Evolutionary conservation across 768 basidiomycete genomes (phyloP).

Genomic region (Thelephora aurantiotincta): DNA sequence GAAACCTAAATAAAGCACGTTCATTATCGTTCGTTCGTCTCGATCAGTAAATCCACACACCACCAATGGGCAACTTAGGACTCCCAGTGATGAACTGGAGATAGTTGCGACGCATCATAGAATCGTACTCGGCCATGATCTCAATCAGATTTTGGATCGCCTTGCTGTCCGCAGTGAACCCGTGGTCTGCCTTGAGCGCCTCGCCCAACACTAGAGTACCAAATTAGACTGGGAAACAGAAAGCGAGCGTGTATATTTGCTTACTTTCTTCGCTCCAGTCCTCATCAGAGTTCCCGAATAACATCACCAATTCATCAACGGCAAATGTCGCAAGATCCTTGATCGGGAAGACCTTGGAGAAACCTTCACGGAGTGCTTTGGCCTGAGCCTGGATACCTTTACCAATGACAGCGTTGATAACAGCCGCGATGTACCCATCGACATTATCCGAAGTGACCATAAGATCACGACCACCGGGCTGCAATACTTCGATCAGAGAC

Average conservation of each 20-base stretch:
- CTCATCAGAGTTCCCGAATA: slow-evolving; percentile 95
- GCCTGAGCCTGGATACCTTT: slow-evolving; percentile 68
- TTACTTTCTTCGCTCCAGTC: slow-evolving; percentile 90
- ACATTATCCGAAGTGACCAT: slow-evolving; percentile 80
- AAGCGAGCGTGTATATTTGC: slow-evolving; percentile 12
- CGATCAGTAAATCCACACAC: slow-evolving; percentile 27
- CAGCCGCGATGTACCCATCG: slow-evolving; percentile 76
- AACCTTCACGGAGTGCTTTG: slow-evolving; percentile 86
- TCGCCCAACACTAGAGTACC: slow-evolving; percentile 59
- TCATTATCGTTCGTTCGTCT: too few relatives aligned
- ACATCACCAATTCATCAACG: slow-evolving; percentile 86
- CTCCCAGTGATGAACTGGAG: slow-evolving; percentile 97
- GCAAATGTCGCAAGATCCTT: slow-evolving; percentile 85
- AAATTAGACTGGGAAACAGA: not conserved
- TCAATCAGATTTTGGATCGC: slow-evolving; percentile 81
- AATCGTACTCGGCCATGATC: slow-evolving; percentile 73
- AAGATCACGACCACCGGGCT: slow-evolving; percentile 72
- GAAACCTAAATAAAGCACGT: slow-evolving; percentile 47
- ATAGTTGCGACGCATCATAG: slow-evolving; percentile 64
- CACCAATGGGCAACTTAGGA: slow-evolving; percentile 91
- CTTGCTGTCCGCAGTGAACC: slow-evolving; percentile 90
- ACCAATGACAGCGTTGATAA: slow-evolving; percentile 80
- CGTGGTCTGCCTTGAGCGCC: slow-evolving; percentile 93
- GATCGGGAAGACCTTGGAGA: slow-evolving; percentile 93
- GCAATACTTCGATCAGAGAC: not conserved